phyloP scores from a whole-genome alignment of 768 basidiomycete genomes.

The Termitomyces sp. region DNA sequence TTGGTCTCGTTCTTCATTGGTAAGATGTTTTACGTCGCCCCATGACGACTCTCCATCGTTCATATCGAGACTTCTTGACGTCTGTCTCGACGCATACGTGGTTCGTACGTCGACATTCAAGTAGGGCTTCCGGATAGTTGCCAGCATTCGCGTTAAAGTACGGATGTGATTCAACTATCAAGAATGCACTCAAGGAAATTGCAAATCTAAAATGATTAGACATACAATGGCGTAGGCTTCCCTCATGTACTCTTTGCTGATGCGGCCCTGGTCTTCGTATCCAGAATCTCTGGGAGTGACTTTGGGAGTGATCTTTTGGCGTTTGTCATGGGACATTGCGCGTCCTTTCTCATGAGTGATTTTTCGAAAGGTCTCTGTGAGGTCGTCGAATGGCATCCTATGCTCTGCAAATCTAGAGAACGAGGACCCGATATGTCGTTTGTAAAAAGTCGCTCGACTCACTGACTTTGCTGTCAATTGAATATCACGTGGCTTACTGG shows the following conservation, averaged over 20 bases:
- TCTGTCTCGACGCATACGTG: slow-evolving; percentile 46
- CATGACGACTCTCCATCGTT: slow-evolving; percentile 41
- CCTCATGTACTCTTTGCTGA: slow-evolving; percentile 62
- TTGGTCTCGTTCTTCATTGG: slow-evolving; percentile 91
- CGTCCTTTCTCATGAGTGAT: slow-evolving; percentile 42
- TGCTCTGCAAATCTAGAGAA: background rate
- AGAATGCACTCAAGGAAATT: background rate
- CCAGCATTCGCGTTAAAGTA: slow-evolving; percentile 66
- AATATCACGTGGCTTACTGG: slow-evolving; percentile 3
- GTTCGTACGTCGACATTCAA: slow-evolving; percentile 66
- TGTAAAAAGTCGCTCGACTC: background rate
- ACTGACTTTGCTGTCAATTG: background rate
- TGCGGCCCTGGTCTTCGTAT: slow-evolving; percentile 28
- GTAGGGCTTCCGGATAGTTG: slow-evolving; percentile 79
- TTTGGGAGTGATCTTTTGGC: slow-evolving; percentile 37
- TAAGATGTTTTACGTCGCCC: slow-evolving; percentile 63
- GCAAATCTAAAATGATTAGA: background rate
- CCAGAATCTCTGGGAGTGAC: slow-evolving; percentile 26
- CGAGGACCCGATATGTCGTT: background rate
- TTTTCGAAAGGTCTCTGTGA: slow-evolving; percentile 58
- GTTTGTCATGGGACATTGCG: slow-evolving; percentile 37
- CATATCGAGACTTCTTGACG: slow-evolving; percentile 52
- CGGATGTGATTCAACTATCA: slow-evolving; percentile 67
- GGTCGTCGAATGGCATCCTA: slow-evolving; percentile 53
- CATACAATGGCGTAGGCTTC: slow-evolving; percentile 73